Evolutionary conservation across 306 rosid species (phyloP).

Genomic region (Phaseolus lunatus): DNA sequence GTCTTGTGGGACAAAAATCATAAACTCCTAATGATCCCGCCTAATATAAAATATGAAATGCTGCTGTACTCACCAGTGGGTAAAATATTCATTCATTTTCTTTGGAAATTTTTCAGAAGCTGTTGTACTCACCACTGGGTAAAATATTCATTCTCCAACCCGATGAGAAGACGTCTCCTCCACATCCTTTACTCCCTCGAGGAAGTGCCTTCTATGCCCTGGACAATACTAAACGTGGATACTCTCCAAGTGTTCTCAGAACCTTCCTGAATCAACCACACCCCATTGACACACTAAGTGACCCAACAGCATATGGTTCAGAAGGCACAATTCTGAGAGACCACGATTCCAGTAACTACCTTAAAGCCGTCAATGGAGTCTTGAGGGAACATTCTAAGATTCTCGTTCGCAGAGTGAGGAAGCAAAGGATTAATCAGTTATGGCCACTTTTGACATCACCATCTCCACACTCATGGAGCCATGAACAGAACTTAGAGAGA

Average conservation of each 20-base stretch:
- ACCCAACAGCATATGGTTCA: conserved; percentile 90
- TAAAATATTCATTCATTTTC: neutral
- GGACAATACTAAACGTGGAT: conserved; percentile 62
- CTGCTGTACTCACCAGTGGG: neutral
- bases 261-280: conserved; percentile 82
- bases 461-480: conserved; percentile 74
- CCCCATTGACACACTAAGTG: conserved; percentile 87
- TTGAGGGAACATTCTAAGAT: conserved; percentile 57
- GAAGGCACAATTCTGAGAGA: conserved; percentile 85
- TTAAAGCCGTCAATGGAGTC: conserved; percentile 73
- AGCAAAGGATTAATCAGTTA: conserved; percentile 52
- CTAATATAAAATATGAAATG: conserved; percentile 1
- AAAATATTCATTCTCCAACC: conserved; percentile 87
- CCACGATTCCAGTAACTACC: conserved; percentile 89
- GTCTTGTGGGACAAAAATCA: neutral
- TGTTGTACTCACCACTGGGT: conserved; percentile 80
- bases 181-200: conserved; percentile 77
- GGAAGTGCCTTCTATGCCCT: conserved; percentile 70
- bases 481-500: conserved; percentile 56
- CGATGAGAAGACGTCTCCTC: conserved; percentile 77
- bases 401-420: conserved; percentile 48
- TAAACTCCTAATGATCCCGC: neutral
- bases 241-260: conserved; percentile 60
- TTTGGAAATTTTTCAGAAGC: conserved; percentile 59
- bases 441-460: conserved; percentile 76